A percentile compares a stretch with the other conserved stretches of the same genome.
phyloP scores from a whole-genome alignment of 805 yeast species.

The Candida piceae region DNA sequence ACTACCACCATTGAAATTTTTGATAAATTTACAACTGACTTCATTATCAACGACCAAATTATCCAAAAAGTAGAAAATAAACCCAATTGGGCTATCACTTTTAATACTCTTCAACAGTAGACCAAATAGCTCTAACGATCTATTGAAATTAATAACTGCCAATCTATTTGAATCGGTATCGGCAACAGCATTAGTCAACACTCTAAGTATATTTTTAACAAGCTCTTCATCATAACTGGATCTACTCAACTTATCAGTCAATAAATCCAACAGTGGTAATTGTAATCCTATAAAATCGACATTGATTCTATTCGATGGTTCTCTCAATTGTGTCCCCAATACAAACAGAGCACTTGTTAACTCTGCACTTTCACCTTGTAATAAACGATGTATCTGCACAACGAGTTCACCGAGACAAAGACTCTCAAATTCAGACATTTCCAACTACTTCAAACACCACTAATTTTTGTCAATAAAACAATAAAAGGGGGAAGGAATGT shows the following conservation, averaged over 20 bases:
- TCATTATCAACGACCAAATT: neutral
- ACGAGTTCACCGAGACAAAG: too few relatives aligned
- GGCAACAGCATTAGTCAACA: constrained; percentile 15
- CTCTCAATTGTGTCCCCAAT: neutral
- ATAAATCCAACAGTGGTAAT: neutral
- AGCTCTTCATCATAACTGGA: constrained; percentile 3
- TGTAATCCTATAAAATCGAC: neutral
- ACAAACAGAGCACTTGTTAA: neutral
- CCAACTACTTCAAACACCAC: too few relatives aligned
- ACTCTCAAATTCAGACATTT: too few relatives aligned
- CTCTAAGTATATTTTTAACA: constrained; percentile 3
- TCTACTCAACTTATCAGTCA: neutral
- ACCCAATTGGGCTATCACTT: too few relatives aligned
- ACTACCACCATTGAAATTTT: too few relatives aligned
- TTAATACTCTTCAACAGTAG: too few relatives aligned
- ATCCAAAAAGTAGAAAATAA: neutral
- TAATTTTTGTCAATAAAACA: too few relatives aligned
- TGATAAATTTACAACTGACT: too few relatives aligned
- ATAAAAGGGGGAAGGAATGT: too few relatives aligned
- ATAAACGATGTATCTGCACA: too few relatives aligned
- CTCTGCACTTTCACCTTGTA: too few relatives aligned
- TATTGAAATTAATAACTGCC: neutral
- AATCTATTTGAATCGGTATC: constrained; percentile 8
- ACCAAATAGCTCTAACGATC: neutral
- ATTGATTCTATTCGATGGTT: neutral